Evolutionary conservation across 2,329 filamentous ascomycete species (phyloP), one percentile per base, ranked within the genome.

Genomic region (Cadophora gregata): DNA sequence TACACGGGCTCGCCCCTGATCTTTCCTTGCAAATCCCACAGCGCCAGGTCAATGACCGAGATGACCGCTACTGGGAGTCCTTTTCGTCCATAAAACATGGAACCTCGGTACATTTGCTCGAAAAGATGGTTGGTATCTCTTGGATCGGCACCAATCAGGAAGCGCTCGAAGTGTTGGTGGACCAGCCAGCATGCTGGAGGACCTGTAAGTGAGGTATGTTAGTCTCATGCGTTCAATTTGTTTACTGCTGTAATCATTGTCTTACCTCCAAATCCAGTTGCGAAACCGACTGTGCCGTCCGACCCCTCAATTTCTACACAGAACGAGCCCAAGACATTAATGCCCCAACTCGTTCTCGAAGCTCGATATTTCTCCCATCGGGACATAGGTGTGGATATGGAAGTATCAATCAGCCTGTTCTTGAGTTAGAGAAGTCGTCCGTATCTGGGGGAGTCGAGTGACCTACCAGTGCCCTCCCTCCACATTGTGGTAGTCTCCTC

Each of bases 1-100:
- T 97, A 97, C 50, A 97, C 94, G 12, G 94, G 94, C 81, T 97
- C 94, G 72, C 93, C 92, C 71, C 94, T 88, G 69, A 97, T 86
- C 83, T 97, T 97, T 72, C 94, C 94, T 5, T 96, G 82, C 50
- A 97, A 84, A 82, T 97, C 94, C 94, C 94, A 97, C 48, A 97
- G 80, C 4, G 94, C 94, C 51, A 97, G 85, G 76, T 97, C 94
- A 75, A 97, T 96, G 71, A 97, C 94, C 1, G 93, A 97, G 76
- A 97, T 97, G 75, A 96, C 90, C 62, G 94, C 94, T 12, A 95
- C 87, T 1, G 94, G 91, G 1, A 97, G 87, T 56, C 94, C 94
- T 80, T 97, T 97, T 72, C 94, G 90, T 69, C 94, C 94, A 77
- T 97, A 97, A 83, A 97, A 97, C 92, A 97, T 96, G 72, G 93